Evolutionary conservation across 306 rosid genomes (phyloP).

Genomic region (Castanea sativa): DNA sequence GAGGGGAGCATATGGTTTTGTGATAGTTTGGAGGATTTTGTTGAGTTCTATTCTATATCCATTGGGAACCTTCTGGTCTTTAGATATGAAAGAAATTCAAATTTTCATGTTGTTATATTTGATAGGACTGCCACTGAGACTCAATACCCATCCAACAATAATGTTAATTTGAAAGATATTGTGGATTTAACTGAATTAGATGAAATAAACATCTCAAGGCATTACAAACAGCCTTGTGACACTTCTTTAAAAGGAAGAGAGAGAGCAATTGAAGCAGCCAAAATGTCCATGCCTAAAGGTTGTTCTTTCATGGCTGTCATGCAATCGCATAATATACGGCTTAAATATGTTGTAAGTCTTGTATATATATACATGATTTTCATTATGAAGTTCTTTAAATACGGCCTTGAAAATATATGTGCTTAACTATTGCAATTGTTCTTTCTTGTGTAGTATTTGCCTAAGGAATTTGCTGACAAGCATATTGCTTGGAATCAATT

Average conservation of each 20-base stretch:
- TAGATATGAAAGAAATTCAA: neutral
- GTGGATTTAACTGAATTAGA: too few species aligned
- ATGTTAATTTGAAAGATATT: too few species aligned
- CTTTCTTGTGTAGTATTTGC: constrained; percentile 5
- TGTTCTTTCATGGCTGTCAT: constrained; percentile 8
- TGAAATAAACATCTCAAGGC: too few species aligned
- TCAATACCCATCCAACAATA: too few species aligned
- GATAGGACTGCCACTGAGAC: too few species aligned
- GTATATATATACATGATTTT: neutral
- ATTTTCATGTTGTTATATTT: too few species aligned
- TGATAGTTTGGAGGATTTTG: constrained; percentile 8
- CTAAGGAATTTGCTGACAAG: neutral
- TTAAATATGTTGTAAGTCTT: neutral
- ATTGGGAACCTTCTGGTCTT: constrained; percentile 14
- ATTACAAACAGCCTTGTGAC: too few species aligned
- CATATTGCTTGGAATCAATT: neutral
- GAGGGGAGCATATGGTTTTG: constrained; percentile 6
- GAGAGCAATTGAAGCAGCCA: neutral
- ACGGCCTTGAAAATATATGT: too few species aligned
- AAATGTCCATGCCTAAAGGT: neutral
- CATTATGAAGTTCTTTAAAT: neutral
- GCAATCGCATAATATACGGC: neutral
- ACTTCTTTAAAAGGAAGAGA: neutral
- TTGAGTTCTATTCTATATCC: constrained; percentile 2
- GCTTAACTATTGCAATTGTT: neutral